Base-by-base conservation (phyloP, 306 rosid species). In the Sesbania bispinosa region DNA sequence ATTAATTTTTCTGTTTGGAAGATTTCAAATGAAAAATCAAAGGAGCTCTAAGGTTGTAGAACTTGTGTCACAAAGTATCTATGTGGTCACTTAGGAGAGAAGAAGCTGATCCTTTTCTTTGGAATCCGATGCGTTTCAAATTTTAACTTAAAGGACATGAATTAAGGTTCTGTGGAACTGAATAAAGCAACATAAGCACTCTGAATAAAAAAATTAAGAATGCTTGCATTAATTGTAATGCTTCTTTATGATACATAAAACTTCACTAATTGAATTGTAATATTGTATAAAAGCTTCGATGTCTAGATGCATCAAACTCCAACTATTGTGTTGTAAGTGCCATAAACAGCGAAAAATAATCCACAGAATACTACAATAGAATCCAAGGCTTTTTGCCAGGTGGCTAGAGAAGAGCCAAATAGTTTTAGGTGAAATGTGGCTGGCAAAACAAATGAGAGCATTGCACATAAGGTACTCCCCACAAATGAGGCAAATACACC, bases 361-460 rank as follows among this genome's bases (percentile, higher is more conserved):
- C 98, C 97, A 63, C 69, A 79, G 11, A 86, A 64, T 60, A 93
- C 33, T 23, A 93, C 83, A 67, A 63, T 15, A 41, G 32, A 81
- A 79, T 90, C 93, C 80, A 87, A 77, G 71, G 77, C 73, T 73
- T 66, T 84, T 61, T 87, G 90, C 90, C 89, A 82, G 6, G 64
- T 59, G 57, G 59, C 33, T 53, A 87, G 82, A 63, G 98, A 85
- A 76, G 92, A 81, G 41, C 97, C 90, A 54, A 87, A 70, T 54
- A 93, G 19, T 54, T 38, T 81, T 3, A 93, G 70, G 82, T 93
- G 97, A 83, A 88, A 90, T 71, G 84, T 71, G 51, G 94, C 88
- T 8, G 97, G 98, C 85, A 93, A 80, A 76, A 93, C 92, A 73
- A 88, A 93, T 15, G 97, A 93, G 81, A 93, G 82, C 70, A 86